These are phyloP conservation scores for Breynia disticha DNA, from an alignment of 441 rosid genomes.

Conservation along the genomic window DNA sequence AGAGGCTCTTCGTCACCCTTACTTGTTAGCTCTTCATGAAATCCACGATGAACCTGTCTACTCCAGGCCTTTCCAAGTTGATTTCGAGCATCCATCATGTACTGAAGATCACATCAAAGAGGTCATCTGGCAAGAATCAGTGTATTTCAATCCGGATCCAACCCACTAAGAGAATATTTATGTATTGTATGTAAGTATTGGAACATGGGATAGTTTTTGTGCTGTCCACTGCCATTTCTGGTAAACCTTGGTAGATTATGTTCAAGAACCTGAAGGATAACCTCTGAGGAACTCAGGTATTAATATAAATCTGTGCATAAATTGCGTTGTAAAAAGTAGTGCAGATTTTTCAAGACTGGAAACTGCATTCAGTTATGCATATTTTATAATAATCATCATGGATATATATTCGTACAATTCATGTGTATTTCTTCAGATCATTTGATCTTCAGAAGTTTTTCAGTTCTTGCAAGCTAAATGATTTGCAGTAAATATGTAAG, in stretches of 20 bases:
- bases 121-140: slow-evolving; percentile 79
- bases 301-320: slow-evolving; percentile 10
- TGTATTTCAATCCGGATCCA: slow-evolving; percentile 60
- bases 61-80: slow-evolving; percentile 66
- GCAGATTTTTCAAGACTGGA: slow-evolving; percentile 9
- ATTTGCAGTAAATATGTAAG: slow-evolving; percentile 3
- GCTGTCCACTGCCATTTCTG: slow-evolving; percentile 15
- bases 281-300: slow-evolving; percentile 9
- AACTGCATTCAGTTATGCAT: too few species aligned
- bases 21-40: slow-evolving; percentile 68
- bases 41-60: slow-evolving; percentile 84
- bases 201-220: slow-evolving; percentile 10
- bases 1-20: slow-evolving; percentile 81
- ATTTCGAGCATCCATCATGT: slow-evolving; percentile 85
- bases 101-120: slow-evolving; percentile 91
- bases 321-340: slow-evolving; percentile 10
- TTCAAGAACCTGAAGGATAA: slow-evolving; percentile 8
- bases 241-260: slow-evolving; percentile 9
- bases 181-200: slow-evolving; percentile 10
- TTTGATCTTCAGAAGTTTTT: background rate
- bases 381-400: too few species aligned
- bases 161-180: slow-evolving; percentile 18
- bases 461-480: background rate
- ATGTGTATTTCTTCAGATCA: slow-evolving; percentile 2
- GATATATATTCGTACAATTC: background rate